These are phyloP conservation scores for Spathaspora sp. DNA, from an alignment of 805 yeast genomes.

Conservation along the genomic window DNA sequence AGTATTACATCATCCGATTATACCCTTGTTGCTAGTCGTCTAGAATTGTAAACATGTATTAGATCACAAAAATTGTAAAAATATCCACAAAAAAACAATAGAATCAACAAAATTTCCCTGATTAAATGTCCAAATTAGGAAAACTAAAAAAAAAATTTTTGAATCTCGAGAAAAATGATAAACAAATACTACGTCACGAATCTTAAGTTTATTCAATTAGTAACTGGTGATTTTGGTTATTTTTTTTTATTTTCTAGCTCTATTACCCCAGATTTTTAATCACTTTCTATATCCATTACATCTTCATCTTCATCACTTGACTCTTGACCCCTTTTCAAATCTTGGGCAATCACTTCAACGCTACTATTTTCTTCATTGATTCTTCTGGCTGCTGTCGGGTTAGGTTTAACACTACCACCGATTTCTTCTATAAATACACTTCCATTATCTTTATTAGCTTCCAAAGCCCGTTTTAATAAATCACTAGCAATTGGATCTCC, in stretches of 20 bases:
- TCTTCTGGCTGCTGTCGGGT: not conserved
- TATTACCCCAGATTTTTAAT: constrained; percentile 19
- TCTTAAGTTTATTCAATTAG: not conserved
- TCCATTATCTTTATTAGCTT: constrained; percentile 38
- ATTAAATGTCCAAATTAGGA: not conserved
- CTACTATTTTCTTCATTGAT: constrained; percentile 4
- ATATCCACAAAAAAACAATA: not conserved
- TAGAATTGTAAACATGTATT: not conserved
- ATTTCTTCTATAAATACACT: constrained; percentile 1
- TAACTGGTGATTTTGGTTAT: not conserved
- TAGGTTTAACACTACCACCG: constrained; percentile 8
- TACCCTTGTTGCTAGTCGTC: not conserved
- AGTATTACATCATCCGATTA: not conserved
- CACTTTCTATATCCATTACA: constrained; percentile 59
- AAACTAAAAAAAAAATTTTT: no score
- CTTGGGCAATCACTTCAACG: constrained; percentile 29
- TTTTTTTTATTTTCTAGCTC: not conserved
- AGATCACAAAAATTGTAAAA: no score
- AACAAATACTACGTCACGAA: not conserved
- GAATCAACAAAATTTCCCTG: not conserved
- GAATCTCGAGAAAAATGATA: no score
- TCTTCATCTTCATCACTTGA: constrained; percentile 53
- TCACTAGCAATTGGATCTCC: constrained; percentile 84
- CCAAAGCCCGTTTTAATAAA: constrained; percentile 73
- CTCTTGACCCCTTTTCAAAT: constrained; percentile 42